Base-by-base conservation (phyloP, 2,329 filamentous ascomycete genomes). In the Botrytis galanthina region DNA sequence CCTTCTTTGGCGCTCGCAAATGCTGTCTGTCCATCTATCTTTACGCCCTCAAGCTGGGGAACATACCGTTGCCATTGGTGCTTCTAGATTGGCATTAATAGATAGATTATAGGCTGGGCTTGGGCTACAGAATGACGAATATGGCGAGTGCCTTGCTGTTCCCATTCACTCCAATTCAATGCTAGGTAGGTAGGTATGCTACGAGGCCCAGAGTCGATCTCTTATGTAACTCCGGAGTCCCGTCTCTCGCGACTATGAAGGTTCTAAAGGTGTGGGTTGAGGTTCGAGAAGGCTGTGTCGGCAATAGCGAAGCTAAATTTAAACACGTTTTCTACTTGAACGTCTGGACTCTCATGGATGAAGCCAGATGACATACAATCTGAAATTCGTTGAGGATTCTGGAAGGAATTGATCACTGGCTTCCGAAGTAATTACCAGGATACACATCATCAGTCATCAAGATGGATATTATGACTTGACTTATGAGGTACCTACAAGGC, bases 51-150 rank as follows among this genome's bases (percentile, higher is more conserved):
- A 54, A 42, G 9, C 64, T 68, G 64, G 48, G 64, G 64, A 42
- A 42, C 16, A 51, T 67, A 54, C 46, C 63, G 63, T 66, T 66
- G 35, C 29, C 63, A n/a, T 64, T 64, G 62, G n/a, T 46, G 61
- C 29, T 46, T 66, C 10, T 20, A 22, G 44, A 26, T 37, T 37
- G 44, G 32, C 32, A 35, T 67, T n/a, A 32, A n/a, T 37, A 39
- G 32, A 64, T n/a, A 51, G n/a, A 62, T 62, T 39, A 54, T 51
- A 26, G n/a, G 10, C 29, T 22, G 22, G 46, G 32, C 42, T 48
- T 39, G 20, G 26, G 2, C 42, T 37, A 37, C 12, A 48, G 44
- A 54, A 67, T 54, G 64, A 48, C 46, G 46, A 54, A 54, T 51
- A 51, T 67, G 63, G 63, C 22, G 22, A 42, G 29, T 66, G 29